Evolutionary conservation across 352 stramenopile species (phyloP), one percentile per base, ranked within the genome.

Genomic region (Globisporangium cederbergense): DNA sequence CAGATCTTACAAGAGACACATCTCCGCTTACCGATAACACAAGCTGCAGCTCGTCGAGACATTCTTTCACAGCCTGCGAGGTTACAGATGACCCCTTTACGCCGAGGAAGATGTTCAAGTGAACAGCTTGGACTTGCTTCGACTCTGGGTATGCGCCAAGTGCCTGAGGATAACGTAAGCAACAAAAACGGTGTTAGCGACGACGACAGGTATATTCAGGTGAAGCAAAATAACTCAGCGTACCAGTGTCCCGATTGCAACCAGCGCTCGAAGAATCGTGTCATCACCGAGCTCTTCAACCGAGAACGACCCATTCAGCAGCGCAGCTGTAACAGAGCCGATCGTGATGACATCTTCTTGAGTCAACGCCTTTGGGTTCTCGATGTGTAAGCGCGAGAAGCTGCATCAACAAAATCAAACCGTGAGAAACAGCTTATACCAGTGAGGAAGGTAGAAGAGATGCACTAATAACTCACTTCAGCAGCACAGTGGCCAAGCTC

Each of bases 271-370:
- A 54, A 92, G 67, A 54, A 93, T 77, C 5, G 83, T 78, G 60
- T 95, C 84, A 62, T 95, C 84, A n/a, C 81, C 81, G n/a, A 90
- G 64, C 49, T 91, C 78, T 46, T 84, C 68, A 18, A 95, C 62
- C 13, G 77, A 68, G 32, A 73, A 73, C 9, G 78, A 62, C 25
- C 79, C 72, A 49, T 85, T 86, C 22, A 91, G 57, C 25, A 90
- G 64, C 20, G 81, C 73, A 60, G 78, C 82, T 1, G 74, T 70
- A 28, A 81, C 58, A 2, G 81, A 86, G 43, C 79, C 72, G 38
- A 90, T 66, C 2, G 78, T 66, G 0, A 88, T 64, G 30, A 76
- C 67, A 30, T 90, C 83, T 47, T 89, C 80, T 10, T 69, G 25
- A 11, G 77, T 77, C 13, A 91, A 55, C 11, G 70, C 43, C 6